Evolutionary conservation across 768 basidiomycete species (phyloP).

Genomic region (Tulasnella sp.): DNA sequence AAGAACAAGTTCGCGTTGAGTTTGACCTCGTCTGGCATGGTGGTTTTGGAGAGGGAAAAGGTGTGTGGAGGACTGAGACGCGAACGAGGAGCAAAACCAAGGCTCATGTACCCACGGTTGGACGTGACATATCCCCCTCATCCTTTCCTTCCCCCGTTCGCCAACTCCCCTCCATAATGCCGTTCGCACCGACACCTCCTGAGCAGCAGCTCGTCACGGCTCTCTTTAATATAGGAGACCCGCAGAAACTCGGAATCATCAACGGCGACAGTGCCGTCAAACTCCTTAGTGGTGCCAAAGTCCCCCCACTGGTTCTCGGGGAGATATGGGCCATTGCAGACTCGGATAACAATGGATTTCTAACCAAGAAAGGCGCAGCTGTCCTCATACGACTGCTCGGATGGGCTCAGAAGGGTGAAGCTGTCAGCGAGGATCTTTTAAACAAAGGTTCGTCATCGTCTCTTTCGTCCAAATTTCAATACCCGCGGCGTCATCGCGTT

Average conservation of each 20-base stretch:
- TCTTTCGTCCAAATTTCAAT: background rate
- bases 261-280: constrained; percentile 89
- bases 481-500: constrained; percentile 8
- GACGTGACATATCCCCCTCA: background rate
- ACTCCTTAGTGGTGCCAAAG: constrained; percentile 78
- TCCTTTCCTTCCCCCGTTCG: background rate
- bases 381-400: constrained; percentile 88
- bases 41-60: background rate
- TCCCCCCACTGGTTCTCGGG: constrained; percentile 72
- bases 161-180: constrained; percentile 17
- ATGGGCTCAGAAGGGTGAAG: constrained; percentile 84
- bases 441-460: constrained; percentile 58
- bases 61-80: constrained; percentile 14
- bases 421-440: constrained; percentile 57
- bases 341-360: constrained; percentile 88
- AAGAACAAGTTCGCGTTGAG: constrained; percentile 28
- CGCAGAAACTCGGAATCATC: constrained; percentile 75
- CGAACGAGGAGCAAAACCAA: constrained; percentile 13
- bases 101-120: constrained; percentile 3
- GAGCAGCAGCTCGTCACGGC: constrained; percentile 26
- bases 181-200: constrained; percentile 20
- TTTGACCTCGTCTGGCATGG: constrained; percentile 29
- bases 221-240: constrained; percentile 69
- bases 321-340: constrained; percentile 94
- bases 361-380: constrained; percentile 83